phyloP scores from a whole-genome alignment of 2,329 filamentous ascomycete species.

The Clarireedia hainanense region DNA sequence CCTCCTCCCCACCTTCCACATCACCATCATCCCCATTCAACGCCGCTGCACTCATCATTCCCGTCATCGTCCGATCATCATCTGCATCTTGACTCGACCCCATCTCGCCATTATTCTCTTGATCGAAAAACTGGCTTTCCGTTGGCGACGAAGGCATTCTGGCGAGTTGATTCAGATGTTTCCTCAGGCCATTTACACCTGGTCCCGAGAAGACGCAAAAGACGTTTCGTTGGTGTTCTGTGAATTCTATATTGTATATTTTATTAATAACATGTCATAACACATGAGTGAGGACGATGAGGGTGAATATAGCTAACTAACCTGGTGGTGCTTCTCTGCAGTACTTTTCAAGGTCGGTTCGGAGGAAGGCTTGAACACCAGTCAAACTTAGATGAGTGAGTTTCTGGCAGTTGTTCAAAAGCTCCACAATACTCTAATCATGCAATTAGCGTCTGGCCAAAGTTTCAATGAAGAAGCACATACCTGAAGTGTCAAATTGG shows the following conservation, averaged over 20 bases:
- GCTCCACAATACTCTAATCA: slow-evolving; percentile 71
- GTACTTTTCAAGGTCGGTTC: slow-evolving; percentile 74
- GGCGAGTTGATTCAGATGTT: slow-evolving; percentile 72
- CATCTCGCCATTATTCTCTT: too few species aligned
- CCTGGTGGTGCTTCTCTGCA: slow-evolving; percentile 77
- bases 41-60: slow-evolving; percentile 2
- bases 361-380: slow-evolving; percentile 83
- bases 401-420: slow-evolving; percentile 85
- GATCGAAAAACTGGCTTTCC: slow-evolving; percentile 34
- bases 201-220: slow-evolving; percentile 96
- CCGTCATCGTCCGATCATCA: slow-evolving; percentile 8
- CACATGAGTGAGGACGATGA: too few species aligned
- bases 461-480: slow-evolving; percentile 24
- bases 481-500: slow-evolving; percentile 74
- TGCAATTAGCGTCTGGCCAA: slow-evolving; percentile 26
- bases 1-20: not conserved
- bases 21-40: slow-evolving; percentile 1
- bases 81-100: slow-evolving; percentile 10
- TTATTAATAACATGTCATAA: slow-evolving; percentile 6
- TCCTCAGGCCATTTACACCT: slow-evolving; percentile 69
- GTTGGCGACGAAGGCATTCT: slow-evolving; percentile 81
- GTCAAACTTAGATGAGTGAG: slow-evolving; percentile 93
- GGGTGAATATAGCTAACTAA: slow-evolving; percentile 30
- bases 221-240: slow-evolving; percentile 85
- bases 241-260: slow-evolving; percentile 64